Evolutionary conservation across 2,329 filamentous ascomycete genomes (phyloP), one percentile per base, ranked within the genome.

Genomic region (Alternaria dauci): DNA sequence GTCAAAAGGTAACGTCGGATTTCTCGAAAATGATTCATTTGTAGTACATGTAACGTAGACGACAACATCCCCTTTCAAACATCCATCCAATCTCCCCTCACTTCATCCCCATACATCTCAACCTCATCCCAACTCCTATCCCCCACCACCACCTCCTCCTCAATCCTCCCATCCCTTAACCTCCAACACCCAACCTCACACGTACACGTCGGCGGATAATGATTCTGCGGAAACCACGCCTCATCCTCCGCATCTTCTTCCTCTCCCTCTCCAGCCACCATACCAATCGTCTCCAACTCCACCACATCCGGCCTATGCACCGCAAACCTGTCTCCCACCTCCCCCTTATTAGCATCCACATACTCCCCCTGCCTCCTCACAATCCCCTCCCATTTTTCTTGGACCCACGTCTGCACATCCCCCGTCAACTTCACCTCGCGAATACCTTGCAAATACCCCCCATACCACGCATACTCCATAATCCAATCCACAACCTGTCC

Each of bases 371-470:
- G 50, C 1, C 26, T 16, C 6, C 12, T 34, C 43, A 69, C 66
- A 8, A 66, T 55, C 1, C 20, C 26, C 4, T 43, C 11, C 69
- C 66, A 71, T 41, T 71, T 71, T 32, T 59, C 47, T 9, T 14
- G 46, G 2, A 70, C 69, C 69, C 66, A 71, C 0, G 1, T 23
- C 25, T 71, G 67, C 1, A 71, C 36, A 16, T 54, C 61, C 1
- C 66, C 67, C 3, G 55, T 38, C 1, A 71, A 4, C 1, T 20
- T 25, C 5, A 55, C 38, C 5, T 8, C 26, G 5, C 20, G n/a
- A 5, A 55, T 38, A 3, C 11, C 23, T 11, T 55, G 42, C 0
- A 55, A 32, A 4, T 16, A 30, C 20, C 42, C 52, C 1, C 3
- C 5, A 11, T 55, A 28, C 52, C 52, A 55, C 3, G 30, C 52